A percentile compares a stretch with the other conserved stretches of the same genome.
Conservation (phyloP, 306 rosid genomes). For the Castanea crenata region DNA sequence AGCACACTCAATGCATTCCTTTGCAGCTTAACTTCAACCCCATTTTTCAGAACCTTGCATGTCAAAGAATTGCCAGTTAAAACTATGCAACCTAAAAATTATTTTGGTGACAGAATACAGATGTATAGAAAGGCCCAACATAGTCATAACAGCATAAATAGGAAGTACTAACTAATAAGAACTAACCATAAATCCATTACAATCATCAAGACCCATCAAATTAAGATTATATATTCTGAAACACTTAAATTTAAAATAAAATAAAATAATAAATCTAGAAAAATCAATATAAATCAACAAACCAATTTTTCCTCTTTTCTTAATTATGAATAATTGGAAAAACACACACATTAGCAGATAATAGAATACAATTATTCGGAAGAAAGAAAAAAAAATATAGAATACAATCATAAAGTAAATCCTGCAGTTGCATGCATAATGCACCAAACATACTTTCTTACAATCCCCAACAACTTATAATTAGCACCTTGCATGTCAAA, state of each 20-base stretch:
- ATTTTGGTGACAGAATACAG: background rate
- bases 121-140: background rate
- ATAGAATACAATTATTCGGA: too few relatives aligned
- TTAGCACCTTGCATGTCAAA: slow-evolving; percentile 41
- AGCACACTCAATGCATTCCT: slow-evolving; percentile 74
- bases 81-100: background rate
- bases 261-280: too few relatives aligned
- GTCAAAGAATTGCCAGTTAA: background rate
- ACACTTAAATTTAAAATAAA: too few relatives aligned
- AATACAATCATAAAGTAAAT: too few relatives aligned
- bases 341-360: too few relatives aligned
- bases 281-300: too few relatives aligned
- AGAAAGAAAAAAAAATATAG: too few relatives aligned
- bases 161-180: background rate
- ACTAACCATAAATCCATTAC: background rate
- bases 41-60: slow-evolving; percentile 64
- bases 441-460: too few relatives aligned
- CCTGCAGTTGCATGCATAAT: too few relatives aligned
- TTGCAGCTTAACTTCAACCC: slow-evolving; percentile 73
- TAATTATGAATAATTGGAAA: too few relatives aligned
- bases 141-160: background rate
- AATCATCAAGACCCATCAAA: background rate
- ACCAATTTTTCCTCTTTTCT: too few relatives aligned
- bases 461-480: too few relatives aligned
- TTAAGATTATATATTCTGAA: background rate